Percentiles rank a stretch among this genome's conserved stretches.
These are phyloP conservation scores for Stachybotrys chartarum DNA, from an alignment of 2,329 filamentous ascomycete species.

Conservation along the genomic window DNA sequence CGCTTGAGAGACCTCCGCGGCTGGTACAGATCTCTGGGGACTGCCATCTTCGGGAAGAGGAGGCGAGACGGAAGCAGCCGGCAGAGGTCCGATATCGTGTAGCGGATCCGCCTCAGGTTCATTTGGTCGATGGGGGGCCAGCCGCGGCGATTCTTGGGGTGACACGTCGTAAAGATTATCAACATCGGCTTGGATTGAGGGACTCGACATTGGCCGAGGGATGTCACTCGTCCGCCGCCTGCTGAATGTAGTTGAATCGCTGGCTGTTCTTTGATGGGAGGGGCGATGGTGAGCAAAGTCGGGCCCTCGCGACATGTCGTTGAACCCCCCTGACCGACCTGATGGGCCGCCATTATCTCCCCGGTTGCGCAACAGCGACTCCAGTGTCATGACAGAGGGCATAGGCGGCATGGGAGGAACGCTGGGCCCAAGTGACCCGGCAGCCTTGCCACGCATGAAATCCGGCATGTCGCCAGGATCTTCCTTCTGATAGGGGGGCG, in stretches of 20 bases:
- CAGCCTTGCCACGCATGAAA: slow-evolving; percentile 44
- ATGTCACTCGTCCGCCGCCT: slow-evolving; percentile 15
- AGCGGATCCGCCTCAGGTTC: slow-evolving; percentile 4
- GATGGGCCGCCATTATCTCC: background rate
- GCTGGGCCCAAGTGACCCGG: slow-evolving; percentile 26
- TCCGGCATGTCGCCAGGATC: slow-evolving; percentile 49
- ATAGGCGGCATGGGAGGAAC: slow-evolving; percentile 15
- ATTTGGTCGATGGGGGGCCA: slow-evolving; percentile 5
- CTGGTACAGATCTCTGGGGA: slow-evolving; percentile 9
- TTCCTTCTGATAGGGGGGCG: slow-evolving; percentile 69
- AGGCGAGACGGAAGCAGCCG: background rate
- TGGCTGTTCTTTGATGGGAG: slow-evolving; percentile 25
- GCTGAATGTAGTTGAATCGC: slow-evolving; percentile 24
- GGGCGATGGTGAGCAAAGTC: slow-evolving; percentile 7
- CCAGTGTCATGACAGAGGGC: slow-evolving; percentile 2
- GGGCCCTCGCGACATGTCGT: slow-evolving; percentile 4
- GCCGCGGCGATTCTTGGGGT: slow-evolving; percentile 33
- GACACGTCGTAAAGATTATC: slow-evolving; percentile 41
- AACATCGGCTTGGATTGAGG: slow-evolving; percentile 15
- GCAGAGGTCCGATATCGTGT: slow-evolving; percentile 1
- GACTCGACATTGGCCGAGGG: slow-evolving; percentile 23
- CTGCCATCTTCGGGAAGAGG: background rate
- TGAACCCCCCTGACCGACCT: background rate
- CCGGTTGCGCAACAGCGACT: background rate
- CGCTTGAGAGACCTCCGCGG: background rate